phyloP scores from a whole-genome alignment of 176 grass and related monocot species.

The Microstegium vimineum region DNA sequence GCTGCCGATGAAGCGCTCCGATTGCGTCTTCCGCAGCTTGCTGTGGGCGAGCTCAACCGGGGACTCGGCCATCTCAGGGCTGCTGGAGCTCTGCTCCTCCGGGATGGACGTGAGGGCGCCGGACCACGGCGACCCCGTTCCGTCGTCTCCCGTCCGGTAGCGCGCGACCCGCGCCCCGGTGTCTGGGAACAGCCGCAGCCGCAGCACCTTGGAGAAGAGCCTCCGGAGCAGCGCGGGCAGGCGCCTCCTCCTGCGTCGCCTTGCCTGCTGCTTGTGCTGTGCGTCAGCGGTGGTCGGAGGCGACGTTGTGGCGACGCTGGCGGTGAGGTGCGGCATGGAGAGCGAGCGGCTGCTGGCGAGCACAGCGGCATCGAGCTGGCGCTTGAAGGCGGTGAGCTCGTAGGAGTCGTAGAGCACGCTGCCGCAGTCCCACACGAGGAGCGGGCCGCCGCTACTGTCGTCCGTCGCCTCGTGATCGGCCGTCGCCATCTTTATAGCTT shows the following conservation, averaged over 20 bases:
- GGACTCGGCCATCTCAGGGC: constrained; percentile 14
- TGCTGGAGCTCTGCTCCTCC: constrained; percentile 36
- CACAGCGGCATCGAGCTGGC: constrained; percentile 38
- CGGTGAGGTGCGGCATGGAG: constrained; percentile 38
- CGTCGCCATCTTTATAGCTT: constrained; percentile 42
- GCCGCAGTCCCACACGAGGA: constrained; percentile 45
- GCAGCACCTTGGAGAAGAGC: constrained; percentile 39
- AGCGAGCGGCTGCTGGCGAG: constrained; percentile 20
- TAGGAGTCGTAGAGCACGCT: constrained; percentile 51
- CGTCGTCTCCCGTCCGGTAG: neutral
- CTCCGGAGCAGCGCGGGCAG: constrained; percentile 14
- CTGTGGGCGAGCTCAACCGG: neutral
- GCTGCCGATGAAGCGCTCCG: constrained; percentile 41
- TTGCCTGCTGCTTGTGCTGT: neutral
- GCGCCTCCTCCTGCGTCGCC: neutral
- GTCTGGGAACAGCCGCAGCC: constrained; percentile 17
- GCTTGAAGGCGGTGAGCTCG: constrained; percentile 40
- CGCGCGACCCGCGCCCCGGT: neutral
- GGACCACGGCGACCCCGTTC: constrained; percentile 34
- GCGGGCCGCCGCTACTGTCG: neutral
- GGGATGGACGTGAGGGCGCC: constrained; percentile 45
- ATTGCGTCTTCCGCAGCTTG: constrained; percentile 24
- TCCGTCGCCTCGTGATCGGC: neutral
- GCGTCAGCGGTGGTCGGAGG: neutral
- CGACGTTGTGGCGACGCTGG: neutral